Percentiles rank a stretch among this genome's conserved stretches.
Evolutionary conservation across 441 rosid genomes (phyloP).

Genomic region (Manihot esculenta): DNA sequence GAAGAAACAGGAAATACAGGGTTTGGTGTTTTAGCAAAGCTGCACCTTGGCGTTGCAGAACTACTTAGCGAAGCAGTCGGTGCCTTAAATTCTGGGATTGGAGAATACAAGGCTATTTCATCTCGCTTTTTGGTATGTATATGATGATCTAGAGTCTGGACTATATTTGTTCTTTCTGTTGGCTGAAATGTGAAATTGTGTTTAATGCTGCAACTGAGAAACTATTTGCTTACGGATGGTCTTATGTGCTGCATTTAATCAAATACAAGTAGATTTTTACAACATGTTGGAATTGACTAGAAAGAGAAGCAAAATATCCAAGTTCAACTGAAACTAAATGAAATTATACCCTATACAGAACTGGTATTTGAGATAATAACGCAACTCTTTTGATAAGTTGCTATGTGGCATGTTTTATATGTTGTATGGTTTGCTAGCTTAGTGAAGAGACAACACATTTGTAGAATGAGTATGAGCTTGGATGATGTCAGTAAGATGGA

Average conservation of each 20-base stretch:
- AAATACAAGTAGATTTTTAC: background rate
- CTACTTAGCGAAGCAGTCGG: constrained; percentile 50
- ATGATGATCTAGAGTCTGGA: background rate
- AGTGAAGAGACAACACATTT: background rate
- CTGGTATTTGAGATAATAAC: background rate
- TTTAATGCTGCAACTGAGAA: background rate
- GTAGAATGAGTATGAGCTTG: background rate
- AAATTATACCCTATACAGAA: background rate
- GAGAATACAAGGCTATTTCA: constrained; percentile 53
- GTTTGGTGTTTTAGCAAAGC: constrained; percentile 54
- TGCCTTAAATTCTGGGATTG: constrained; percentile 30
- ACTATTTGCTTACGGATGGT: background rate
- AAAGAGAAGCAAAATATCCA: background rate
- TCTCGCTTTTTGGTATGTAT: constrained; percentile 51
- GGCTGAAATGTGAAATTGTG: background rate
- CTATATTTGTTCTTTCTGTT: constrained; percentile 12
- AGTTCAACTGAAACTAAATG: background rate
- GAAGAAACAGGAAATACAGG: constrained; percentile 57
- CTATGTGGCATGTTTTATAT: background rate
- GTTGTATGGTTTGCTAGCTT: background rate
- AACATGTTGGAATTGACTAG: background rate
- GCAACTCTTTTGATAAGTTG: background rate
- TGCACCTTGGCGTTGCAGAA: constrained; percentile 66
- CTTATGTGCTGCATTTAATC: background rate
- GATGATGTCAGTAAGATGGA: background rate